These are phyloP conservation scores for Kuraishia capsulata DNA, from an alignment of 805 yeast genomes.

Conservation along the genomic window DNA sequence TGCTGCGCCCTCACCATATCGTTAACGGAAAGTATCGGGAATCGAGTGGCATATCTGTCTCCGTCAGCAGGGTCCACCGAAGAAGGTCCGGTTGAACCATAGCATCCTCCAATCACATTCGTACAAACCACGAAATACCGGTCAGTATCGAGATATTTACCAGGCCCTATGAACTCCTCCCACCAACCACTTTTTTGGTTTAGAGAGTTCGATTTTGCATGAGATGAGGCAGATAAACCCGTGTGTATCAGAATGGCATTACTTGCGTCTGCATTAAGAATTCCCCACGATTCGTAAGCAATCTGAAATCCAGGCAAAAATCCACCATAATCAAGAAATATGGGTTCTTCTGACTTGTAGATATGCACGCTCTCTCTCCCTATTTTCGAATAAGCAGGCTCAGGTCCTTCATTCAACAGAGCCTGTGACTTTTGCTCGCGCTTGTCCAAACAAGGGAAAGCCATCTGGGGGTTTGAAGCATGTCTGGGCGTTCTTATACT, in stretches of 20 bases:
- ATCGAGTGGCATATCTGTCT: constrained; percentile 71
- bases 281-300: constrained; percentile 95
- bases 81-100: constrained; percentile 91
- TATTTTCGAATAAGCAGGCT: constrained; percentile 71
- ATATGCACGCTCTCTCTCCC: constrained; percentile 56
- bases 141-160: constrained; percentile 67
- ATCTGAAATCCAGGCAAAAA: constrained; percentile 61
- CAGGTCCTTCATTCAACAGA: constrained; percentile 64
- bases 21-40: constrained; percentile 76
- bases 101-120: constrained; percentile 90
- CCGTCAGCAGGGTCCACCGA: constrained; percentile 63
- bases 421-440: constrained; percentile 43
- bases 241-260: constrained; percentile 82
- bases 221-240: constrained; percentile 89
- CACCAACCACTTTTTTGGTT: constrained; percentile 86
- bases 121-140: constrained; percentile 81
- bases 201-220: constrained; percentile 71
- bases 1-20: constrained; percentile 92
- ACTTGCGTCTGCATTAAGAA: constrained; percentile 46
- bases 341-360: constrained; percentile 45
- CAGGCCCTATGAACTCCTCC: constrained; percentile 90
- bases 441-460: constrained; percentile 82
- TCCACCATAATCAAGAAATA: constrained; percentile 78
- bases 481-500: not conserved
- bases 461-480: constrained; percentile 54